Conservation (phyloP, 2,329 filamentous ascomycete genomes). For the Plectosphaerella plurivora region DNA sequence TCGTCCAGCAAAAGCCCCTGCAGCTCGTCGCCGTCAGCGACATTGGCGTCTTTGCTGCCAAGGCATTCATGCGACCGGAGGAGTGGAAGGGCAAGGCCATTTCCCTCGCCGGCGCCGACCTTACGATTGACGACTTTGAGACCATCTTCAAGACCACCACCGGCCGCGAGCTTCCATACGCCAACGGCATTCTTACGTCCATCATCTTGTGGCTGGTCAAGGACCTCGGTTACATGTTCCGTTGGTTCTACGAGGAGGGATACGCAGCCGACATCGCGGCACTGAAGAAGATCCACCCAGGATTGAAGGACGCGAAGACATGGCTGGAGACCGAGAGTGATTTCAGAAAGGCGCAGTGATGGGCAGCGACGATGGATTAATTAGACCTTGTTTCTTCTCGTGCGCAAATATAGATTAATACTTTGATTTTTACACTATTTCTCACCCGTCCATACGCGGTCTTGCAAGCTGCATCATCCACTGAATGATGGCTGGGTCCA, state of each 20-base stretch:
- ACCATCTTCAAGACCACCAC: constrained; percentile 24
- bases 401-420: too few relatives aligned
- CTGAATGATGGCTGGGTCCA: too few relatives aligned
- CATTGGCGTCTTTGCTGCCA: constrained; percentile 32
- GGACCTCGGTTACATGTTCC: constrained; percentile 30
- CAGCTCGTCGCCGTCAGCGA: constrained; percentile 30
- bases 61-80: constrained; percentile 26
- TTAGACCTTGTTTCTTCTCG: neutral
- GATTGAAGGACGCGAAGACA: constrained; percentile 18
- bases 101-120: constrained; percentile 35
- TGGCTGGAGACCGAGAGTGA: constrained; percentile 55
- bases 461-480: too few relatives aligned
- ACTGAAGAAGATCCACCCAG: constrained; percentile 19
- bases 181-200: constrained; percentile 21
- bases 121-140: constrained; percentile 24
- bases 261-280: constrained; percentile 27
- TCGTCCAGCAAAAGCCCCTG: constrained; percentile 23
- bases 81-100: constrained; percentile 23
- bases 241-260: constrained; percentile 29
- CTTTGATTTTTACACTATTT: too few relatives aligned
- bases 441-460: too few relatives aligned
- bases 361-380: neutral
- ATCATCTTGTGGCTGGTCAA: constrained; percentile 20
- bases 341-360: constrained; percentile 30
- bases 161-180: constrained; percentile 21